phyloP scores from a whole-genome alignment of 768 basidiomycete genomes.

The Kwoniella sp. region DNA sequence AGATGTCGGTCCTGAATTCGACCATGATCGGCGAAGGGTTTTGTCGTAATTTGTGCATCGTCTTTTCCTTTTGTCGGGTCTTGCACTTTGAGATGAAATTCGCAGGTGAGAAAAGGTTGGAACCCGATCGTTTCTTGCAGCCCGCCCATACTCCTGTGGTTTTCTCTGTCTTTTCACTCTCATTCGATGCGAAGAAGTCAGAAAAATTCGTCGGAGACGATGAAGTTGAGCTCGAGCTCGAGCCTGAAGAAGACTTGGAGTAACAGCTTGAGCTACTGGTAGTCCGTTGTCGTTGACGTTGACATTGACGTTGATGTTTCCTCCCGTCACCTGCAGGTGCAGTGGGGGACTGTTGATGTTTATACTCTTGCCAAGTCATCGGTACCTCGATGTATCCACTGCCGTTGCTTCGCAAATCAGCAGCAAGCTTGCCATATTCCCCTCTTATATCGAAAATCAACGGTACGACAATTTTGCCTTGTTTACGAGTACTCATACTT shows the following conservation, averaged over 20 bases:
- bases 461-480: conserved; percentile 3
- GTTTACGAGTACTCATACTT: background rate
- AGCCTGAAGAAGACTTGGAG: background rate
- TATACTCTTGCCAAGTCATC: background rate
- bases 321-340: no score
- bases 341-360: no score
- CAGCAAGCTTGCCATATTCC: conserved; percentile 23
- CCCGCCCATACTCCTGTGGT: background rate
- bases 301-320: background rate
- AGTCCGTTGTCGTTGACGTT: background rate
- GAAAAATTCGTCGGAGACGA: background rate
- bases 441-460: conserved; percentile 27
- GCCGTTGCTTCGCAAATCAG: background rate
- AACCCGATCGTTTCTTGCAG: background rate
- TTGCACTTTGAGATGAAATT: background rate
- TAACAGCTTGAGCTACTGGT: background rate
- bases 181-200: background rate
- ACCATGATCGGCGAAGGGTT: conserved; percentile 30
- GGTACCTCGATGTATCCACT: background rate
- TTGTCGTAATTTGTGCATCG: background rate
- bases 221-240: background rate
- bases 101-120: background rate
- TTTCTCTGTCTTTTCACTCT: background rate
- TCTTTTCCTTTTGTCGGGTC: background rate
- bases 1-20: conserved; percentile 31